Percentiles rank a stretch among this genome's conserved stretches.
phyloP scores from a whole-genome alignment of 1,139 yeast species.

The Magnusiomyces ingens region DNA sequence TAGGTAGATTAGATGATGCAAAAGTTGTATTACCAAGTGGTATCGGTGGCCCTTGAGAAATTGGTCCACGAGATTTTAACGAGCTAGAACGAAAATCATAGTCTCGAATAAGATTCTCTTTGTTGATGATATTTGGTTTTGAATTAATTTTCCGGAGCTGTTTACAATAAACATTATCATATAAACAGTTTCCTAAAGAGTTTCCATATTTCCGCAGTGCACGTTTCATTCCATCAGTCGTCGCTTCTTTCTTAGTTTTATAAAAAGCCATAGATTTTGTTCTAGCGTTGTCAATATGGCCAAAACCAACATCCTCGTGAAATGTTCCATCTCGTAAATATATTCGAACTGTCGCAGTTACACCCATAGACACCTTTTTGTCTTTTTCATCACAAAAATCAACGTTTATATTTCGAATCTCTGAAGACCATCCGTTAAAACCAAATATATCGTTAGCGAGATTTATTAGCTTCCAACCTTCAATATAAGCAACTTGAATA shows the following conservation, averaged over 20 bases:
- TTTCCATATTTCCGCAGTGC: slow-evolving; percentile 74
- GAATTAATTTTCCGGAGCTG: slow-evolving; percentile 43
- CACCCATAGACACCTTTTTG: slow-evolving; percentile 31
- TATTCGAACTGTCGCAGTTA: slow-evolving; percentile 61
- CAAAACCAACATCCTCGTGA: slow-evolving; percentile 76
- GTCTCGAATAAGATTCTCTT: slow-evolving; percentile 8
- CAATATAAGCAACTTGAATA: slow-evolving; percentile 35
- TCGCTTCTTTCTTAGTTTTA: slow-evolving; percentile 69
- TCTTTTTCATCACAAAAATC: slow-evolving; percentile 33
- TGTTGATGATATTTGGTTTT: slow-evolving; percentile 10
- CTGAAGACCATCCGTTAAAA: slow-evolving; percentile 57
- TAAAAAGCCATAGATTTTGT: slow-evolving; percentile 64
- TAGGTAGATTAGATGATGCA: no score
- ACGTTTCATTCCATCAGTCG: slow-evolving; percentile 70
- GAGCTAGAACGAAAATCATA: slow-evolving; percentile 5
- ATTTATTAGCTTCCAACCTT: slow-evolving; percentile 41
- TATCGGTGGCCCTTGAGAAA: no score
- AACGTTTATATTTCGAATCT: slow-evolving; percentile 35
- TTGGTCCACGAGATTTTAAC: no score
- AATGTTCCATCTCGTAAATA: slow-evolving; percentile 65
- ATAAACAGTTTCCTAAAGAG: slow-evolving; percentile 68
- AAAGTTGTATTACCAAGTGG: no score
- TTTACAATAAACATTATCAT: slow-evolving; percentile 50
- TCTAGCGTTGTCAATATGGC: slow-evolving; percentile 59
- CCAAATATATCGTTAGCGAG: slow-evolving; percentile 65